phyloP scores from a whole-genome alignment of 306 rosid genomes.

The Cucumis hystrix region DNA sequence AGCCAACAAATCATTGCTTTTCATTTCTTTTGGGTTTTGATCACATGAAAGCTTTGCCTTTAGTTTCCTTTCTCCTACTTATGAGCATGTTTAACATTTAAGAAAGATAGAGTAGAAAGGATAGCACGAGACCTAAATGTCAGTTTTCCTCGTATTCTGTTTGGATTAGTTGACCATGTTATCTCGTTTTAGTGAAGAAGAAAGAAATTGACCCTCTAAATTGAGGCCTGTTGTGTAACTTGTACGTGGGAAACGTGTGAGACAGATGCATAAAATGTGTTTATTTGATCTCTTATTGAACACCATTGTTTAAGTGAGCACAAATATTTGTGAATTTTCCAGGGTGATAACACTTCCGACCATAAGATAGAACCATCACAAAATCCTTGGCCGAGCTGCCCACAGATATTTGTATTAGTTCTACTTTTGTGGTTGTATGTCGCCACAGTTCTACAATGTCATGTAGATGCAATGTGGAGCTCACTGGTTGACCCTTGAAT shows the following conservation, averaged over 20 bases:
- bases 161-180: not conserved
- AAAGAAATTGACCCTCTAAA: not conserved
- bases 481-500: conserved; percentile 71
- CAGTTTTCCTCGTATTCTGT: not conserved
- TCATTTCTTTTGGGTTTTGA: not conserved
- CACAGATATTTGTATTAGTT: conserved; percentile 52
- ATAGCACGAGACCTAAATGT: not conserved
- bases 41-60: not conserved
- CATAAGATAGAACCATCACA: conserved; percentile 82
- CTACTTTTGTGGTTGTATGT: conserved; percentile 49
- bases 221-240: not conserved
- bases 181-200: not conserved
- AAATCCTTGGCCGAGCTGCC: conserved; percentile 94
- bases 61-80: not conserved
- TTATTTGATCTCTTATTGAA: not conserved
- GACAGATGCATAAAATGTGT: not conserved
- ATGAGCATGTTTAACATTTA: not conserved
- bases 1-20: not conserved
- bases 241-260: not conserved
- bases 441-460: conserved; percentile 75
- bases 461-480: conserved; percentile 51
- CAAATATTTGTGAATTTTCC: not conserved
- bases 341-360: conserved; percentile 28
- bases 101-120: not conserved
- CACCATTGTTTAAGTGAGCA: not conserved